Evolutionary conservation across 208 protist species (phyloP), one percentile per base, ranked within the genome.

Genomic region (Spongospora subterranea): DNA sequence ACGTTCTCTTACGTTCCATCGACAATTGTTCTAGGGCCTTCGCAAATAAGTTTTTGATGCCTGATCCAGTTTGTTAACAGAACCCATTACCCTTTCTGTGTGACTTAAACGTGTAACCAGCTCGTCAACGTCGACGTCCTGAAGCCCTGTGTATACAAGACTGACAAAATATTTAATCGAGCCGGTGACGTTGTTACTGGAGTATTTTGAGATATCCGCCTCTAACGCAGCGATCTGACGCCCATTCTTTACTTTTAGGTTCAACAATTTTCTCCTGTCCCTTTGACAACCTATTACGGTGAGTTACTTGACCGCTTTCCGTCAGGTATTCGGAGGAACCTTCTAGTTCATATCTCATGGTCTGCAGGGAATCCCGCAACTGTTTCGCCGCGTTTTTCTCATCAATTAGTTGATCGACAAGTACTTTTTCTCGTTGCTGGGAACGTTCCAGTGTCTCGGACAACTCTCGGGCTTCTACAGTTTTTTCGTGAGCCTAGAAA

Each of bases 321-420:
- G 50, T 29, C 13, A 29, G 13, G 24, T 60, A 29, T 60, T 60
- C 13, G 6, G 50, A 60, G 24, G 24, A 29, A 60, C 50, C 71
- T 43, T 82, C 71, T 6, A 82, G 71, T 13, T 82, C 71, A 45
- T 82, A n/a, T 43, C 35, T 82, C 35, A 82, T 6, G 17, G 6
- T 6, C 6, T 35, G n/a, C n/a, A 82, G 17, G 71, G 71, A 6
- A 43, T 82, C 71, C 35, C 71, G 6, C 71, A n/a, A 45, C 35
- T 40, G n/a, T 35, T 82, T 82, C 71, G 35, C 35, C 17, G 71
- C 6, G 40, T 82, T 82, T 43, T 82, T 82, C 71, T 82, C 71
- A 43, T 82, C 71, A 82, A 82, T 43, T 17, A 82, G 71, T 43
- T 82, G 71, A 45, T 82, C 40, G 6, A 82, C 17, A 20, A 82